Conservation (phyloP, 352 stramenopile genomes). For the Globisporangium polare region DNA sequence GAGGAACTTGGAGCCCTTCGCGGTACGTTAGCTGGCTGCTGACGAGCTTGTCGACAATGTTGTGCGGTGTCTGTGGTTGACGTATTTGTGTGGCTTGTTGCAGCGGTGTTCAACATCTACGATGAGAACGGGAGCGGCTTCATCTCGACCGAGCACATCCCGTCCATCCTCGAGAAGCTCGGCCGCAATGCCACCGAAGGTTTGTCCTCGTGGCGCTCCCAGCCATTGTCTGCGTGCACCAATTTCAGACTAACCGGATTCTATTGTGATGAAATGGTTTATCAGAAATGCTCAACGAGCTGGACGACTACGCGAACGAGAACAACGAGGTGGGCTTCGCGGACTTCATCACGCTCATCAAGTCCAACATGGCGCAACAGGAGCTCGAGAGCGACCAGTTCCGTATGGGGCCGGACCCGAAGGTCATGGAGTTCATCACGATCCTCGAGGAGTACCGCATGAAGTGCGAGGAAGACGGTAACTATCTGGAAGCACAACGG, state of each 20-base stretch:
- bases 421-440: slow-evolving; percentile 92
- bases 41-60: not conserved
- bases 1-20: slow-evolving; percentile 69
- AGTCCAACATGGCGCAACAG: slow-evolving; percentile 35
- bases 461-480: slow-evolving; percentile 93
- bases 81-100: not conserved
- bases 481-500: slow-evolving; percentile 91
- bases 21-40: slow-evolving; percentile 25
- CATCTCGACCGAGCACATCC: slow-evolving; percentile 66
- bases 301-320: slow-evolving; percentile 55
- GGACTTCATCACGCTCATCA: slow-evolving; percentile 63
- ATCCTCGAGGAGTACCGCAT: slow-evolving; percentile 93
- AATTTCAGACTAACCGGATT: not conserved
- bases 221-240: not conserved
- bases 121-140: slow-evolving; percentile 53
- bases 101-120: slow-evolving; percentile 80
- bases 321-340: slow-evolving; percentile 53
- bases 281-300: slow-evolving; percentile 65
- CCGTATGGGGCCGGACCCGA: slow-evolving; percentile 74
- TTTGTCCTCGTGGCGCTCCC: slow-evolving; percentile 9
- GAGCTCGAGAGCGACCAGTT: slow-evolving; percentile 46
- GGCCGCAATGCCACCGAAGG: slow-evolving; percentile 67
- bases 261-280: not conserved
- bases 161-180: slow-evolving; percentile 72
- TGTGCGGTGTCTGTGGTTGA: not conserved